Evolutionary conservation across 2,329 filamentous ascomycete species (phyloP).

Genomic region (Trichoderma harzianum): DNA sequence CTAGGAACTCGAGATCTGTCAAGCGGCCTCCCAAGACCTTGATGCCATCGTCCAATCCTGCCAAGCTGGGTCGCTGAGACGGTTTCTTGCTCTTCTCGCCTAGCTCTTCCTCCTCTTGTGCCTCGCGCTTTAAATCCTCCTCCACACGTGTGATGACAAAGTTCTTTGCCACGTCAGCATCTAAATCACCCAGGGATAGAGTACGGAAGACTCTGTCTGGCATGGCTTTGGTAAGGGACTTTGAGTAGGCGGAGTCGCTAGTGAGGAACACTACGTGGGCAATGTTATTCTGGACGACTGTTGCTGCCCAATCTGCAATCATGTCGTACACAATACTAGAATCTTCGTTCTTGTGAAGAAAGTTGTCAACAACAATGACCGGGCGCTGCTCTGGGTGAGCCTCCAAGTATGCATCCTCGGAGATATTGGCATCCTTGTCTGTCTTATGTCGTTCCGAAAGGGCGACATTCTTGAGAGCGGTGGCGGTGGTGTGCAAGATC

Average conservation of each 20-base stretch:
- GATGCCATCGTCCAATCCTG: slow-evolving; percentile 78
- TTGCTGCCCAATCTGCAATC: slow-evolving; percentile 84
- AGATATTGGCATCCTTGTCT: slow-evolving; percentile 68
- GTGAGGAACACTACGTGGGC: slow-evolving; percentile 95
- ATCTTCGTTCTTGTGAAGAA: slow-evolving; percentile 73
- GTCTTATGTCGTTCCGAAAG: slow-evolving; percentile 66
- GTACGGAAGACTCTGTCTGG: slow-evolving; percentile 89
- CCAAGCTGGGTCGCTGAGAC: slow-evolving; percentile 46
- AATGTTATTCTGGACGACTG: slow-evolving; percentile 78
- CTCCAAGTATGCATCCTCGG: slow-evolving; percentile 84
- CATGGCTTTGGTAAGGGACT: slow-evolving; percentile 79
- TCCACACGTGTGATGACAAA: slow-evolving; percentile 84
- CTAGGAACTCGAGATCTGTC: slow-evolving; percentile 92
- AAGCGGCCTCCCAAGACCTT: slow-evolving; percentile 80
- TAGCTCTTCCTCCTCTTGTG: slow-evolving; percentile 27
- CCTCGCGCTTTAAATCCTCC: slow-evolving; percentile 37
- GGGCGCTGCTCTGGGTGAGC: slow-evolving; percentile 80
- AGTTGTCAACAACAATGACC: slow-evolving; percentile 89
- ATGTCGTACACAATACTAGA: slow-evolving; percentile 68
- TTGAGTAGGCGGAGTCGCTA: slow-evolving; percentile 82
- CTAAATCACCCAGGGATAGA: slow-evolving; percentile 80
- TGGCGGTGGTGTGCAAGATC: slow-evolving; percentile 79
- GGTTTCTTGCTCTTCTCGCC: slow-evolving; percentile 27
- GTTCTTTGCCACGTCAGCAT: slow-evolving; percentile 79
- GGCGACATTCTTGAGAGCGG: slow-evolving; percentile 74